Percentiles rank a stretch among this genome's conserved stretches.
These are phyloP conservation scores for Saccharomycopsis guyanensis DNA, from an alignment of 805 yeast species.

Conservation along the genomic window DNA sequence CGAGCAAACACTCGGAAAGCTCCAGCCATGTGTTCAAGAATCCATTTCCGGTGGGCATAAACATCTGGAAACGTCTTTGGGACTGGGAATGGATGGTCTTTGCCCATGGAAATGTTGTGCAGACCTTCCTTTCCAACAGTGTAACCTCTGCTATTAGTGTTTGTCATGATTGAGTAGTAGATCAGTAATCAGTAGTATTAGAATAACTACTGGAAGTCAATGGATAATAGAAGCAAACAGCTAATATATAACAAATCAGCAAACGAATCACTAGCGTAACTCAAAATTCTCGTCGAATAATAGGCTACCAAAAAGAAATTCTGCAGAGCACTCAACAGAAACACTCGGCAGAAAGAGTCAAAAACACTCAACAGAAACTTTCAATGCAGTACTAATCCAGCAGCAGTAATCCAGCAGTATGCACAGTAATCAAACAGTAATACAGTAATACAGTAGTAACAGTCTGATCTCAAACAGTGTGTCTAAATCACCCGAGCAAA, in stretches of 20 bases:
- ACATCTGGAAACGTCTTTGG: slow-evolving; percentile 45
- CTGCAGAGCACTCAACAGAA: too few species aligned
- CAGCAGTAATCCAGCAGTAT: too few species aligned
- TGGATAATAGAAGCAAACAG: neutral
- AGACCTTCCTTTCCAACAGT: slow-evolving; percentile 41
- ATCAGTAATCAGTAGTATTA: too few species aligned
- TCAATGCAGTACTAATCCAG: too few species aligned
- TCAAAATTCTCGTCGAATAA: neutral
- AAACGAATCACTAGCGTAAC: neutral
- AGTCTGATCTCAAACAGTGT: too few species aligned
- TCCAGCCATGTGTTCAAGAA: slow-evolving; percentile 71
- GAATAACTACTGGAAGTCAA: too few species aligned
- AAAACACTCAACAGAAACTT: too few species aligned
- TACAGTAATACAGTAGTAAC: too few species aligned
- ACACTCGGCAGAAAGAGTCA: too few species aligned
- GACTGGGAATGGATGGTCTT: slow-evolving; percentile 40
- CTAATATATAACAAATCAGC: slow-evolving; percentile 1
- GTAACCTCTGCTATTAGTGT: slow-evolving; percentile 29
- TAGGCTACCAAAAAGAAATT: neutral
- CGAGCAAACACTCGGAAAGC: slow-evolving; percentile 81
- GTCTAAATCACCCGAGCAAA: too few species aligned
- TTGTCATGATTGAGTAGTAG: neutral
- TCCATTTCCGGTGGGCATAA: slow-evolving; percentile 43
- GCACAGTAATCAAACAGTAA: too few species aligned
- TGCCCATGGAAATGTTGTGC: slow-evolving; percentile 52